Base-by-base conservation (phyloP, 148 eudicot genomes). In the Silene latifolia region DNA sequence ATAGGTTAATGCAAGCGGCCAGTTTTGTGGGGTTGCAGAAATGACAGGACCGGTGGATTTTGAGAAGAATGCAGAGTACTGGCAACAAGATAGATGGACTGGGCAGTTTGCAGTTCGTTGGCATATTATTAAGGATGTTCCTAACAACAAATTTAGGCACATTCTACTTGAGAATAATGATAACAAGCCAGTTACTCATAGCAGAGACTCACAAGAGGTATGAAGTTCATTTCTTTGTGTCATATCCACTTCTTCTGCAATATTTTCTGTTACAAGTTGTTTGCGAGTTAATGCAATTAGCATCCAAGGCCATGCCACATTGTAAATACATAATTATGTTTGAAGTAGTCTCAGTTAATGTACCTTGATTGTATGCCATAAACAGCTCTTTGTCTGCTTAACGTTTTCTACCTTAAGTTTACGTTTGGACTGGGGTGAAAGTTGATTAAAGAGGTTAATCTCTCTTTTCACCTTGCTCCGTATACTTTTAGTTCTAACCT, bases 61-160 rank as follows among this genome's bases (percentile, higher is more conserved):
- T 73, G 91, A 86, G 79, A 86, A 87, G 54, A 84, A 87, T 88
- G 96, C 93, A 61, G 92, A 90, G 32, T 90, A 92, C 82, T 95
- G 98, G 98, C 97, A 92, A 81, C 98, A 92, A 84, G 98, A 92
- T 82, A 89, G 97, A 80, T 95, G 98, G 98, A 95, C 87, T 76
- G 98, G 98, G 13, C 96, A 87, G 84, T 95, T 95, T 74, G 85
- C 89, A 67, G 98, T 95, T 23, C 81, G 80, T 47, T 95, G 98
- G 98, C 96, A 85, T 75, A 81, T 95, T 51, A 81, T 95, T 1
- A 95, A 95, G 82, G 98, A 95, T 87, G 89, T 95, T 19, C 97
- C 96, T 5, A 95, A 95, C 73, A 86, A 86, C 80, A 89, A 81
- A 73, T 89, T 95, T 74, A 90, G 97, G 64, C 98, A 92, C 85